Conservation (phyloP, 2,329 filamentous ascomycete genomes). For the Phialocephala subalpina region DNA sequence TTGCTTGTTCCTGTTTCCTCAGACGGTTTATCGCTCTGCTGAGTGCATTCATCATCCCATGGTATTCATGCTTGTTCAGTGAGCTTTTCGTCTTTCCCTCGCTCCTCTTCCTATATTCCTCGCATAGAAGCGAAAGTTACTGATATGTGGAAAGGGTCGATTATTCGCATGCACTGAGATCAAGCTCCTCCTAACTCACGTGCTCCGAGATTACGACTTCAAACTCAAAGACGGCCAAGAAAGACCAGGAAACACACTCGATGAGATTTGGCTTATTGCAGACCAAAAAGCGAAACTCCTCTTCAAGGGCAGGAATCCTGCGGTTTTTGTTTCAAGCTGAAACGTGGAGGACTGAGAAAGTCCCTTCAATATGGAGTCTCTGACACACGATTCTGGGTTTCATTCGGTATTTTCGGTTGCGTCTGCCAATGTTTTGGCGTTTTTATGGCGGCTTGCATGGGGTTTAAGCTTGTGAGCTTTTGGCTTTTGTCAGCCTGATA, state of each 20-base stretch:
- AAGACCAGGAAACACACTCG: constrained; percentile 1
- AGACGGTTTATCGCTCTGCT: too few relatives aligned
- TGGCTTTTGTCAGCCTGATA: not conserved
- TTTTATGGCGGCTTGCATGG: not conserved
- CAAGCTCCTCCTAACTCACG: constrained; percentile 43
- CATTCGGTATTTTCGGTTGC: not conserved
- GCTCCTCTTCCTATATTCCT: not conserved
- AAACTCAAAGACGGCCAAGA: constrained; percentile 17
- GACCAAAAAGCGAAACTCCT: constrained; percentile 1
- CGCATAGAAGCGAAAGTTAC: too few relatives aligned
- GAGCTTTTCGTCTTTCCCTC: not conserved
- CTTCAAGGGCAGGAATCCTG: constrained; percentile 1
- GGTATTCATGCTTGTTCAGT: constrained; percentile 50
- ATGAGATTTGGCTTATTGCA: constrained; percentile 9
- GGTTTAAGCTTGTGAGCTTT: not conserved
- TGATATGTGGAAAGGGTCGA: constrained; percentile 38
- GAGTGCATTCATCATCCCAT: too few relatives aligned
- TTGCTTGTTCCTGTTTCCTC: too few relatives aligned
- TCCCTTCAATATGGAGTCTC: too few relatives aligned
- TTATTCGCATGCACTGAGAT: constrained; percentile 49
- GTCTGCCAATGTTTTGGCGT: not conserved
- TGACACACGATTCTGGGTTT: too few relatives aligned
- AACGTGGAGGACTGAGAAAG: too few relatives aligned
- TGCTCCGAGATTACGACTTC: constrained; percentile 44
- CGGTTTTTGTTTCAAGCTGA: not conserved